These are phyloP conservation scores for Amanita molliuscula DNA, from an alignment of 768 basidiomycete species.

Conservation along the genomic window DNA sequence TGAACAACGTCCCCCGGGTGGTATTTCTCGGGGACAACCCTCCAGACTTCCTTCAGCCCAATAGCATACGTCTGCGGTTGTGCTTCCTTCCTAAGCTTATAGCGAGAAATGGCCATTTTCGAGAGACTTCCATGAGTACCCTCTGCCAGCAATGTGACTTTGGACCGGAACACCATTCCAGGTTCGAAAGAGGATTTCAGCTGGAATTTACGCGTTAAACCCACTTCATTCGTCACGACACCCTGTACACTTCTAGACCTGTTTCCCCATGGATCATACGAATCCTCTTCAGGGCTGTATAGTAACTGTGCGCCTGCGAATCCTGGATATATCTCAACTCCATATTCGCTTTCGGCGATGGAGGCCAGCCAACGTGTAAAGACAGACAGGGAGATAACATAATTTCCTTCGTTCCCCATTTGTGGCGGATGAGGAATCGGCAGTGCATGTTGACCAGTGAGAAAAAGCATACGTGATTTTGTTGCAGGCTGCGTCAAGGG, in stretches of 20 bases:
- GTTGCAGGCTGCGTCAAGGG: constrained; percentile 77
- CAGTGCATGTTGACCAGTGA: constrained; percentile 58
- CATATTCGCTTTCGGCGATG: constrained; percentile 68
- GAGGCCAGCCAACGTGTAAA: constrained; percentile 84
- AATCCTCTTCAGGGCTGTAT: constrained; percentile 43
- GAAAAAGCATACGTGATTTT: constrained; percentile 74
- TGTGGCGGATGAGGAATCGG: constrained; percentile 95
- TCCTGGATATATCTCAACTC: constrained; percentile 94
- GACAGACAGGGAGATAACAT: constrained; percentile 80
- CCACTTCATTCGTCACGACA: constrained; percentile 89
- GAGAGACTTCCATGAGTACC: constrained; percentile 90
- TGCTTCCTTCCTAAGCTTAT: constrained; percentile 54
- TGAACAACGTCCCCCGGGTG: constrained; percentile 80
- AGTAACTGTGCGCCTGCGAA: constrained; percentile 88
- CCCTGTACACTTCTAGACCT: constrained; percentile 53
- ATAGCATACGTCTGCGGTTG: constrained; percentile 95
- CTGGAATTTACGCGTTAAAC: constrained; percentile 64
- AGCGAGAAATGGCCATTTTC: constrained; percentile 67
- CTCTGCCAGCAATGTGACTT: constrained; percentile 87
- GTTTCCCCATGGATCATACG: constrained; percentile 27
- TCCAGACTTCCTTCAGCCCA: constrained; percentile 97
- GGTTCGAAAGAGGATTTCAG: constrained; percentile 89
- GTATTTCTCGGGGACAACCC: constrained; percentile 55
- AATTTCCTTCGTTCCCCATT: constrained; percentile 92
- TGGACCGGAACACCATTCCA: constrained; percentile 92